Base-by-base conservation (phyloP, 129 eudicot species). In the Flaveria robusta region DNA sequence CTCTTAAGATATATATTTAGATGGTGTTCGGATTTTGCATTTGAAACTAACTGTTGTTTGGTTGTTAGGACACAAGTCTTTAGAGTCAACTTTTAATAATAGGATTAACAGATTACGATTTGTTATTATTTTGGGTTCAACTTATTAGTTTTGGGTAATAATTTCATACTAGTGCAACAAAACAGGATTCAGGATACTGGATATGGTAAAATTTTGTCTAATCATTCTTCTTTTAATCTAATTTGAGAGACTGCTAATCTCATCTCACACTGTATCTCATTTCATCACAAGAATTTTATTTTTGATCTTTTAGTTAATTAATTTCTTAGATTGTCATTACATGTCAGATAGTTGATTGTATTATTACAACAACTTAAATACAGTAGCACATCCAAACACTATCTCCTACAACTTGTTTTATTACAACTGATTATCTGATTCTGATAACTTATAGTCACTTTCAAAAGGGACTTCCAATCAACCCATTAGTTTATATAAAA, bases 371-470 rank as follows among this genome's bases (percentile, higher is more conserved):
- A n/a, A n/a, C 66, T 59, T 16, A 59, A 4, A 9, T 4, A 58
- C 7, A 23, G 23, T 22, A 58, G 2, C 37, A 58, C 37, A 58
- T 59, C 66, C 39, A 59, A 10, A 59, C n/a, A 59, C 37, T 59
- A 59, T 23, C 66, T 59, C n/a, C 66, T 11, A 59, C 66, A 59
- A 59, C 66, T 34, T 59, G 8, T 22, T 54, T 23, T 56, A 10
- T 22, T 9, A 19, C 34, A 58, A 8, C 15, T 2, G 34, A 23
- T 58, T 58, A 23, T 56, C 29, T 56, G 27, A 22, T 19, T 59
- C n/a, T 59, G 66, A 31, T 63, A 7, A 66, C 39, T 19, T 8
- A 3, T n/a, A 6, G 6, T 29, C 46, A 10, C 45, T 19, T 66
- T 65, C 13, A 66, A 66, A 66, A 1, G 12, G 22, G 71, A 66